A percentile compares a stretch with the other conserved stretches of the same genome.
Evolutionary conservation across 2,329 filamentous ascomycete species (phyloP).

Genomic region (Neofusicoccum ribis): DNA sequence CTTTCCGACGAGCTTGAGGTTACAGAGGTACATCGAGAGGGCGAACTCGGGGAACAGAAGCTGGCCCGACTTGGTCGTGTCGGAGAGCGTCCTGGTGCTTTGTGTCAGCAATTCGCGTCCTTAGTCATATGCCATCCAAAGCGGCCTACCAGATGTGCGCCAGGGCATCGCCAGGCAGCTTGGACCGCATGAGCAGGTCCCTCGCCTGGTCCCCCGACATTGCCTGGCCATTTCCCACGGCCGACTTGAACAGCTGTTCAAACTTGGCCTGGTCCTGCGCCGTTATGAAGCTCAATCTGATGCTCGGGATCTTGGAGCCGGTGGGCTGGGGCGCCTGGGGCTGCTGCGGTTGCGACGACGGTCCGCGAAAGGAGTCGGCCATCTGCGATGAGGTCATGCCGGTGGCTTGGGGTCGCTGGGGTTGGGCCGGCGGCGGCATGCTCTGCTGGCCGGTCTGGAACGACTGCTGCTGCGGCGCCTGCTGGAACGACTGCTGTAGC

Average conservation of each 20-base stretch:
- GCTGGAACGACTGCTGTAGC: slow-evolving; percentile 27
- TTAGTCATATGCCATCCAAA: background rate
- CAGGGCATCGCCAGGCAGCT: slow-evolving; percentile 80
- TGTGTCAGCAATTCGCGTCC: slow-evolving; percentile 24
- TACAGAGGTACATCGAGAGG: slow-evolving; percentile 97
- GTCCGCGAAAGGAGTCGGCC: slow-evolving; percentile 60
- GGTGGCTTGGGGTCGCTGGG: slow-evolving; percentile 55
- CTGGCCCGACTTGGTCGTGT: slow-evolving; percentile 94
- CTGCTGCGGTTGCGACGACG: slow-evolving; percentile 32
- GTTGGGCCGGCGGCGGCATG: slow-evolving; percentile 49
- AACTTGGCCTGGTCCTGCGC: slow-evolving; percentile 94
- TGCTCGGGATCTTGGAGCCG: slow-evolving; percentile 82
- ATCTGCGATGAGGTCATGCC: slow-evolving; percentile 65
- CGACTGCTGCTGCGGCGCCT: slow-evolving; percentile 27
- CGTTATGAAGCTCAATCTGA: slow-evolving; percentile 93
- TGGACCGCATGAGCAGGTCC: slow-evolving; percentile 84
- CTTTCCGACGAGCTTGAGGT: slow-evolving; percentile 86
- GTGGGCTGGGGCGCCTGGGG: slow-evolving; percentile 57
- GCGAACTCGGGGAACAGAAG: slow-evolving; percentile 97
- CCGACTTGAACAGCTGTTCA: slow-evolving; percentile 95
- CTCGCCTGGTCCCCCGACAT: slow-evolving; percentile 90
- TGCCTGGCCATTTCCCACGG: slow-evolving; percentile 78
- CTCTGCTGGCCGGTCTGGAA: slow-evolving; percentile 46
- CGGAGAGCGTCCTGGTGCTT: slow-evolving; percentile 72
- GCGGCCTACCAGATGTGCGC: slow-evolving; percentile 81